Evolutionary conservation across 495 filamentous ascomycete genomes (phyloP).

Genomic region (Aspergillus baeticus): DNA sequence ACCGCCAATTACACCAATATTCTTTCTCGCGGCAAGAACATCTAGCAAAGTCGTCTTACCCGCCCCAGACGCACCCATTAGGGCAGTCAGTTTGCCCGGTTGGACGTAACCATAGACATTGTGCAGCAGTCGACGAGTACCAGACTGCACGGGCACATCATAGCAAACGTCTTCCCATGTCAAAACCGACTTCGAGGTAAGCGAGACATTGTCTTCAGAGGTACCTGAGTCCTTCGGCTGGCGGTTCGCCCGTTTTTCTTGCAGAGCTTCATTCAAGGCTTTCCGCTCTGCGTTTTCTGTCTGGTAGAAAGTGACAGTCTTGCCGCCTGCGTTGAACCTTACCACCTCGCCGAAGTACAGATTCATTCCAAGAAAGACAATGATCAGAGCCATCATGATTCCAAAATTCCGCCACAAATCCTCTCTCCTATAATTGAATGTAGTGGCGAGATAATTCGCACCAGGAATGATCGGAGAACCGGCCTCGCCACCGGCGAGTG

Average conservation of each 20-base stretch:
- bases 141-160: slow-evolving; percentile 68
- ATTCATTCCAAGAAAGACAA: slow-evolving; percentile 67
- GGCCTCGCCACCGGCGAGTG: slow-evolving; percentile 63
- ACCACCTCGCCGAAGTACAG: slow-evolving; percentile 73
- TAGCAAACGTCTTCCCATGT: slow-evolving; percentile 56
- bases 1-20: slow-evolving; percentile 72
- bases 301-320: slow-evolving; percentile 69
- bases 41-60: slow-evolving; percentile 84
- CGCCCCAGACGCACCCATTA: slow-evolving; percentile 86
- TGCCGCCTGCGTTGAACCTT: slow-evolving; percentile 74
- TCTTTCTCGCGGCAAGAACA: slow-evolving; percentile 73
- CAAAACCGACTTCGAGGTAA: slow-evolving; percentile 57
- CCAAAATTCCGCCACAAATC: slow-evolving; percentile 78
- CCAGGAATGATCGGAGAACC: slow-evolving; percentile 61
- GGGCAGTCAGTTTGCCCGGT: slow-evolving; percentile 73
- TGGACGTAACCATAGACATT: slow-evolving; percentile 75
- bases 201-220: slow-evolving; percentile 54
- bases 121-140: slow-evolving; percentile 66
- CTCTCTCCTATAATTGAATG: slow-evolving; percentile 58
- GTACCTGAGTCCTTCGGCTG: slow-evolving; percentile 50
- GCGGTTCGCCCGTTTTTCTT: slow-evolving; percentile 53
- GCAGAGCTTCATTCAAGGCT: slow-evolving; percentile 63
- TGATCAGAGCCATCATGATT: slow-evolving; percentile 66
- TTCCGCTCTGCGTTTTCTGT: slow-evolving; percentile 71
- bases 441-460: slow-evolving; percentile 57